Base-by-base conservation (phyloP, 495 filamentous ascomycete genomes). In the Bryoglossum gracile region DNA sequence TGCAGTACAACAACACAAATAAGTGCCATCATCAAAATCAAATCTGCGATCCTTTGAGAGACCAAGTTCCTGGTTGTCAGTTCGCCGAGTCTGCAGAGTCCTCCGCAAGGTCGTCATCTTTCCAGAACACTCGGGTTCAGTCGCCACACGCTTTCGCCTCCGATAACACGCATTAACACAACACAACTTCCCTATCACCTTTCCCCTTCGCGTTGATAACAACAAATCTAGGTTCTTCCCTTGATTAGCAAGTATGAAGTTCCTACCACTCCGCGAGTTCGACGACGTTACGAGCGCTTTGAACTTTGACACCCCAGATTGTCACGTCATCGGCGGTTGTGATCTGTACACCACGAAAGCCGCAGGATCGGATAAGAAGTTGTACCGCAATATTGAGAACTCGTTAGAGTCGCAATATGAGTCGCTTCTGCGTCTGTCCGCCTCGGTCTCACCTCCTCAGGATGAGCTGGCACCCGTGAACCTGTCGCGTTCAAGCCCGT, bases 321-420 rank as follows among this genome's bases (percentile, higher is more conserved):
- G 85, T 58, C 85, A 89, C 56, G 83, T 97, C 54, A 77, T 85
- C 10, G 92, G 92, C 46, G 83, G 87, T 37, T 95, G 89, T 71
- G 92, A 99, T 64, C 77, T 96, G 16, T 99, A 94, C 72, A 96
- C 89, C 6, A 97, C 89, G 28, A 97, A 97, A 68, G 89, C 92
- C 11, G 88, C 91, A 35, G 86, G 89, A 30, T 76, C 80, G 56
- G 94, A 99, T 66, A 95, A 95, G 73, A 96, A 66, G 50, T 73
- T 97, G 2, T 97, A 97, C 76, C 91, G 91, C 64, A 82, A 82
- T 53, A 95, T 99, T 62, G 89, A 94, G 56, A 76, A 87, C 48
- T 84, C 81, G 2, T 81, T 99, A 24, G 87, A 94, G 54, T 78
- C 82, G 14, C 88, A 95, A 62, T 87, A 97, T 72, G 86, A 90